phyloP scores from a whole-genome alignment of 2,329 filamentous ascomycete genomes.

The Fusarium miscanthi region DNA sequence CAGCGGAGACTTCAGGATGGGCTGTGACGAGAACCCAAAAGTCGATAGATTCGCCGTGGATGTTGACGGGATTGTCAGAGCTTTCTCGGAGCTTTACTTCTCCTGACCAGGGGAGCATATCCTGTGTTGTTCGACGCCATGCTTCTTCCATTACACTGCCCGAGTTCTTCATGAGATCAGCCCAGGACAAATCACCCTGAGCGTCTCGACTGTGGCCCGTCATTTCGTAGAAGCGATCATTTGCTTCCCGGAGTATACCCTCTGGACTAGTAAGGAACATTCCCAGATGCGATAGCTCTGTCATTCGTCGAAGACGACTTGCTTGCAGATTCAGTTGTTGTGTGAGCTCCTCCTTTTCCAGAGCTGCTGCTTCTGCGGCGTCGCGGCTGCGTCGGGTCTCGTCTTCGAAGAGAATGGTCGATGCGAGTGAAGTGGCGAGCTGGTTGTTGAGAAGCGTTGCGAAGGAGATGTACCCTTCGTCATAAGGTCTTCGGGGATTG shows the following conservation, averaged over 20 bases:
- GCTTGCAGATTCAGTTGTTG: slow-evolving; percentile 52
- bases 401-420: slow-evolving; percentile 72
- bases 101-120: slow-evolving; percentile 51
- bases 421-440: slow-evolving; percentile 71
- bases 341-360: slow-evolving; percentile 49
- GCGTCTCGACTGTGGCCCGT: slow-evolving; percentile 54
- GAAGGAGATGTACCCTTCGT: slow-evolving; percentile 74
- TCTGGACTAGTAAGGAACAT: slow-evolving; percentile 55
- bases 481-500: slow-evolving; percentile 75
- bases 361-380: slow-evolving; percentile 49
- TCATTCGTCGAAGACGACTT: slow-evolving; percentile 52
- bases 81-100: slow-evolving; percentile 56
- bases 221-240: slow-evolving; percentile 61
- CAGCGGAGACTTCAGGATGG: slow-evolving; percentile 48
- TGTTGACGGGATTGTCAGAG: neutral
- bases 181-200: slow-evolving; percentile 55
- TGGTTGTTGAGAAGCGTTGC: slow-evolving; percentile 58
- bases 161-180: slow-evolving; percentile 54
- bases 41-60: slow-evolving; percentile 52
- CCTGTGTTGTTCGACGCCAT: slow-evolving; percentile 52
- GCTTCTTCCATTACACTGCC: slow-evolving; percentile 47
- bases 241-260: slow-evolving; percentile 56
- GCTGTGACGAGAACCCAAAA: slow-evolving; percentile 57
- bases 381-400: slow-evolving; percentile 65
- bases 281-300: slow-evolving; percentile 51